phyloP scores from a whole-genome alignment of 257 asterid species.

The Paraleonurus japonicus region DNA sequence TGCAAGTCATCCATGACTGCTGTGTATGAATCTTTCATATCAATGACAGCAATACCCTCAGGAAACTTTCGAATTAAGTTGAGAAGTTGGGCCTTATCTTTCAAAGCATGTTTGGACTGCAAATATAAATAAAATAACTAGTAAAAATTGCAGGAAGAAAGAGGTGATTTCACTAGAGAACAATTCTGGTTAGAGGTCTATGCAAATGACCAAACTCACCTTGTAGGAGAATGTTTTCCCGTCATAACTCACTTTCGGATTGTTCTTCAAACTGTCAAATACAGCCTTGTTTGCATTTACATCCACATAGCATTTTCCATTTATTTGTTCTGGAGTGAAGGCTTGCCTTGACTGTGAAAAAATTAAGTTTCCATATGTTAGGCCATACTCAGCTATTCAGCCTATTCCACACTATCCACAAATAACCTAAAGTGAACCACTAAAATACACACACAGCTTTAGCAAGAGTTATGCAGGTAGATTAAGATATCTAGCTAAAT shows the following conservation, averaged over 20 bases:
- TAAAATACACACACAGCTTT: not conserved
- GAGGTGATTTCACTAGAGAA: not conserved
- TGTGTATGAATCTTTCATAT: conserved; percentile 82
- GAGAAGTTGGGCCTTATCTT: conserved; percentile 58
- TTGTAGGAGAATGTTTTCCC: conserved; percentile 73
- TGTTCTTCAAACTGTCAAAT: conserved; percentile 78
- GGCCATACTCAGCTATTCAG: conserved; percentile 1
- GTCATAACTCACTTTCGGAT: conserved; percentile 70
- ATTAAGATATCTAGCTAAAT: not conserved
- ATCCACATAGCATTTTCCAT: conserved; percentile 73
- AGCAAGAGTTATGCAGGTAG: not conserved
- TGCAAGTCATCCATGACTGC: conserved; percentile 82
- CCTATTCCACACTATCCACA: not conserved
- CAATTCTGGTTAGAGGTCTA: not conserved
- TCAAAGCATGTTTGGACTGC: conserved; percentile 75
- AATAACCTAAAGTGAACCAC: not conserved
- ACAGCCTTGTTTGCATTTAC: conserved; percentile 71
- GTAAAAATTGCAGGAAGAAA: not conserved
- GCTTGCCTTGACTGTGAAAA: conserved; percentile 65
- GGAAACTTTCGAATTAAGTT: conserved; percentile 50
- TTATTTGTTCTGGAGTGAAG: conserved; percentile 74
- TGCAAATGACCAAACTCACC: conserved; percentile 44
- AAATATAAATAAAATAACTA: not conserved
- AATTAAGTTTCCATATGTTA: conserved; percentile 14
- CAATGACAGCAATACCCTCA: conserved; percentile 74